phyloP scores from a whole-genome alignment of 164 flowering plant genomes.

The Magnolia changhungtana region DNA sequence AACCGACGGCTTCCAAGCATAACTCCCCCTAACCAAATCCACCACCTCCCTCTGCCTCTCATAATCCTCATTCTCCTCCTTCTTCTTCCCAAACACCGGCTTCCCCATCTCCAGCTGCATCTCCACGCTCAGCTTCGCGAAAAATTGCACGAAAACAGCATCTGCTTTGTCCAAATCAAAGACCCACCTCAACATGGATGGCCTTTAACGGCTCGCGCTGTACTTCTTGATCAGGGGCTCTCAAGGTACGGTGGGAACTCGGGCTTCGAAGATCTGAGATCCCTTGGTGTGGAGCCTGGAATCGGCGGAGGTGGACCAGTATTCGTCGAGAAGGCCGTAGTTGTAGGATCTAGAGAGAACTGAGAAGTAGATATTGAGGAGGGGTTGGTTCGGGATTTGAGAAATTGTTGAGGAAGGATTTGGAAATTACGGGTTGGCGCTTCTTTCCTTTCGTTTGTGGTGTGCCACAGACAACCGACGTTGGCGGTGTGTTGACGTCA shows the following conservation, averaged over 20 bases:
- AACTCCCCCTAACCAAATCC: too few species aligned
- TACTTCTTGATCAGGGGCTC: constrained; percentile 85
- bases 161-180: constrained; percentile 43
- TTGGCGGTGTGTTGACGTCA: too few species aligned
- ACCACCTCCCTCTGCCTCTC: too few species aligned
- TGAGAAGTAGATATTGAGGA: constrained; percentile 62
- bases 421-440: too few species aligned
- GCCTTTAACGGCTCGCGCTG: constrained; percentile 46
- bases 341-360: constrained; percentile 85
- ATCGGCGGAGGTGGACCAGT: constrained; percentile 64
- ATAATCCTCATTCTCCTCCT: too few species aligned
- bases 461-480: too few species aligned
- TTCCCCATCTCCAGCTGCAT: constrained; percentile 51
- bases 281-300: constrained; percentile 48
- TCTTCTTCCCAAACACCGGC: too few species aligned
- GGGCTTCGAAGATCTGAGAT: constrained; percentile 12
- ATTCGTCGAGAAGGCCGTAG: constrained; percentile 63
- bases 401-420: neutral
- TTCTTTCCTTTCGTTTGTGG: too few species aligned
- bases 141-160: constrained; percentile 91
- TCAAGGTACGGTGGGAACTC: constrained; percentile 69
- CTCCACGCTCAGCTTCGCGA: constrained; percentile 87
- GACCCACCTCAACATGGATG: constrained; percentile 68
- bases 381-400: constrained; percentile 5
- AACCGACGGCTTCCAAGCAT: too few species aligned